A percentile compares a stretch with the other conserved stretches of the same genome.
Evolutionary conservation across 2,329 filamentous ascomycete species (phyloP).

Genomic region (Aspergillus oerlinghausenensis): DNA sequence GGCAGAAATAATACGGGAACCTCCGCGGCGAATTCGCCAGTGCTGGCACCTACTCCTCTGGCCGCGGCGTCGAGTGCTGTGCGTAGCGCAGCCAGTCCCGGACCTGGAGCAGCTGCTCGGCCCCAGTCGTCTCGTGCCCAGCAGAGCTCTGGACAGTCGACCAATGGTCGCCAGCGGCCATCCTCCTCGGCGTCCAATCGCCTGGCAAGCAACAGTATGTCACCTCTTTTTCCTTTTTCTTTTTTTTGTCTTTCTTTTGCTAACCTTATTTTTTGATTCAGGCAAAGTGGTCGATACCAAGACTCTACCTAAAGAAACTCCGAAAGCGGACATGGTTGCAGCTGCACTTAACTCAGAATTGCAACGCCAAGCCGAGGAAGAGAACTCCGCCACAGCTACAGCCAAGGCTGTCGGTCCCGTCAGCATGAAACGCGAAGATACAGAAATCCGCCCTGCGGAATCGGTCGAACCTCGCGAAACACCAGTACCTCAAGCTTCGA

Average conservation of each 20-base stretch:
- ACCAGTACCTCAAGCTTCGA: slow-evolving; percentile 9
- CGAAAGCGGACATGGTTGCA: slow-evolving; percentile 21
- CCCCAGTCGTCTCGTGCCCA: slow-evolving; percentile 67
- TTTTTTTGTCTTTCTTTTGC: slow-evolving; percentile 23
- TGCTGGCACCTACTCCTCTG: slow-evolving; percentile 70
- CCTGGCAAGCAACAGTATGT: slow-evolving; percentile 49
- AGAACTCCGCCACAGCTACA: slow-evolving; percentile 13
- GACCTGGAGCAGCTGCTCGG: slow-evolving; percentile 52
- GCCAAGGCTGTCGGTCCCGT: slow-evolving; percentile 17
- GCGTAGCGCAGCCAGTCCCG: slow-evolving; percentile 60
- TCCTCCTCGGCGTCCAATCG: slow-evolving; percentile 60
- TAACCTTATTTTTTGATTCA: slow-evolving; percentile 20
- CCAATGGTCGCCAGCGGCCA: slow-evolving; percentile 53
- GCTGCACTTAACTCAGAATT: slow-evolving; percentile 34
- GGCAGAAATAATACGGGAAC: slow-evolving; percentile 45
- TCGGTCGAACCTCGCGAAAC: slow-evolving; percentile 33
- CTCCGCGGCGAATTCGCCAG: slow-evolving; percentile 59
- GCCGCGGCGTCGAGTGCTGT: slow-evolving; percentile 58
- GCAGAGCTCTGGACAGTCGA: slow-evolving; percentile 67
- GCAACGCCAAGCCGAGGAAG: slow-evolving; percentile 26
- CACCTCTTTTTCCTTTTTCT: slow-evolving; percentile 15
- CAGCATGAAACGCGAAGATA: slow-evolving; percentile 33
- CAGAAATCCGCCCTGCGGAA: slow-evolving; percentile 27
- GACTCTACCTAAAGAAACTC: slow-evolving; percentile 47
- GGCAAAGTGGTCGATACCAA: slow-evolving; percentile 49